These are phyloP conservation scores for Neospermospora avenae DNA, from an alignment of 2,329 filamentous ascomycete species.

Conservation along the genomic window DNA sequence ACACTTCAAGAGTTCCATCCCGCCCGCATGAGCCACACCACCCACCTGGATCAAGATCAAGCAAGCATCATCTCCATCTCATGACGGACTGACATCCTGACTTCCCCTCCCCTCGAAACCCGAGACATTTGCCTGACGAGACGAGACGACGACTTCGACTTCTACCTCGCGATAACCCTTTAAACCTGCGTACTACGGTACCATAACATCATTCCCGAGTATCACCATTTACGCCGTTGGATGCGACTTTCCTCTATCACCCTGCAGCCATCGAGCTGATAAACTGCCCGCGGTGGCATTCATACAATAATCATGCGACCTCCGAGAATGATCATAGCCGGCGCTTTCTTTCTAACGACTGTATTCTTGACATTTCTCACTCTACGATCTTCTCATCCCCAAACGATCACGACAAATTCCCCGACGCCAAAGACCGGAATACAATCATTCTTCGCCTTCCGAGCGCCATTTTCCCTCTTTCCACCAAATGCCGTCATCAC, in stretches of 20 bases:
- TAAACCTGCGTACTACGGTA: background rate
- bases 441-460: conserved; percentile 64
- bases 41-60: conserved; percentile 1
- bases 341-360: conserved; percentile 31
- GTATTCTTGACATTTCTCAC: conserved; percentile 34
- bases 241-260: conserved; percentile 23
- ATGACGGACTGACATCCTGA: background rate
- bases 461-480: conserved; percentile 80
- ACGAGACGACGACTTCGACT: conserved; percentile 1
- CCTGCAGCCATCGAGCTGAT: conserved; percentile 31
- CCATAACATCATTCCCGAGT: background rate
- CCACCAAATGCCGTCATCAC: conserved; percentile 94
- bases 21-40: background rate
- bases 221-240: conserved; percentile 10
- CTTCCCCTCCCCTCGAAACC: background rate
- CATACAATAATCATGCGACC: conserved; percentile 33
- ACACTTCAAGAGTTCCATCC: background rate
- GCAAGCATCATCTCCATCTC: background rate
- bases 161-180: background rate
- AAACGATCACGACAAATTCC: conserved; percentile 21
- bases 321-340: conserved; percentile 34
- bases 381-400: conserved; percentile 29
- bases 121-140: too few species aligned
- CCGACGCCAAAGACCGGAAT: conserved; percentile 40
- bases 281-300: conserved; percentile 24